Evolutionary conservation across 768 basidiomycete species (phyloP).

Genomic region (Rubroboletus pulcherrimus): DNA sequence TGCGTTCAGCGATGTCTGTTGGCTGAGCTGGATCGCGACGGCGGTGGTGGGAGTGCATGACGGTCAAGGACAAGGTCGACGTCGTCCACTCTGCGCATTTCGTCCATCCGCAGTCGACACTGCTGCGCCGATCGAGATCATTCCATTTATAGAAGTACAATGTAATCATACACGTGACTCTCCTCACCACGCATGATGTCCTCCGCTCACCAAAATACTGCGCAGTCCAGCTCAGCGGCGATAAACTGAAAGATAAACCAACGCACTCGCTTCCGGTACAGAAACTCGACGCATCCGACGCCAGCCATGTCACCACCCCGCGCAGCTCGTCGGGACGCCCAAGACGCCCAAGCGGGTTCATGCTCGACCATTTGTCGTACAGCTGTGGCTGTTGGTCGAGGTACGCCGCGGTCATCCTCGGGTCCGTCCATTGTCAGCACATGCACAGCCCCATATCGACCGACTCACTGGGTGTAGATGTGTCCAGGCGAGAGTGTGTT

Average conservation of each 20-base stretch:
- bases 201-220: slow-evolving; percentile 32
- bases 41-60: slow-evolving; percentile 30
- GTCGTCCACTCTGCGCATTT: slow-evolving; percentile 15
- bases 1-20: slow-evolving; percentile 55
- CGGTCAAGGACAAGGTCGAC: background rate
- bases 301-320: slow-evolving; percentile 68
- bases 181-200: slow-evolving; percentile 30
- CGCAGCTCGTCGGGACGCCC: slow-evolving; percentile 71
- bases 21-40: slow-evolving; percentile 41
- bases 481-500: slow-evolving; percentile 76
- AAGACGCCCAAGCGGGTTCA: slow-evolving; percentile 69
- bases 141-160: slow-evolving; percentile 21
- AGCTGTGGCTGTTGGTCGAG: slow-evolving; percentile 63
- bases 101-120: slow-evolving; percentile 28
- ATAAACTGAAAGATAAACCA: accelerated
- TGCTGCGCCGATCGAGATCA: slow-evolving; percentile 35
- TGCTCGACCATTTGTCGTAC: slow-evolving; percentile 59
- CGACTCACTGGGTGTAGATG: slow-evolving; percentile 63
- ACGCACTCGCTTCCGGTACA: slow-evolving; percentile 83
- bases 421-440: background rate
- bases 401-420: slow-evolving; percentile 72
- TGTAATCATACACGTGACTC: slow-evolving; percentile 17
- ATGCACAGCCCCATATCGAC: slow-evolving; percentile 14
- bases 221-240: background rate
- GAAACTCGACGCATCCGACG: slow-evolving; percentile 72